These are phyloP conservation scores for Endoconidiophora laricicola DNA, from an alignment of 2,329 filamentous ascomycete species.

Conservation along the genomic window DNA sequence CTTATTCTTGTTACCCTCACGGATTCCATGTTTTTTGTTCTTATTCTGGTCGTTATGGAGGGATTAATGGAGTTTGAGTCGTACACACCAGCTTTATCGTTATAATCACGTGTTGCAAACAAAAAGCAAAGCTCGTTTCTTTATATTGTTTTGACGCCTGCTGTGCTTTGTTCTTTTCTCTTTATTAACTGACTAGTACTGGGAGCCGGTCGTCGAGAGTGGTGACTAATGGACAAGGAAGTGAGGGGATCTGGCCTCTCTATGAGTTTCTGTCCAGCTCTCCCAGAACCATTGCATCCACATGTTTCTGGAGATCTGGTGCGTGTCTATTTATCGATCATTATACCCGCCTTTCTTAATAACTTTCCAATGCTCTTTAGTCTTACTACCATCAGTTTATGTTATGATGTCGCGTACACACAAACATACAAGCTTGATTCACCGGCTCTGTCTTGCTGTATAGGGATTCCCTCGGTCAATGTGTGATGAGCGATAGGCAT, in stretches of 20 bases:
- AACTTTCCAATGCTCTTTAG: not conserved
- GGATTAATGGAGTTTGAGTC: conserved; percentile 10
- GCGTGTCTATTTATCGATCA: conserved; percentile 4
- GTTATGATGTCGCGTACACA: not conserved
- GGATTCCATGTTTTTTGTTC: conserved; percentile 1
- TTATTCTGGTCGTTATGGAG: conserved; percentile 8
- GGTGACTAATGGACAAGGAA: too few relatives aligned
- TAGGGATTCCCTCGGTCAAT: too few relatives aligned
- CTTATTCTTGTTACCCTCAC: too few relatives aligned
- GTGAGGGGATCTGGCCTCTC: too few relatives aligned
- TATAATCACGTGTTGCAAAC: conserved; percentile 8
- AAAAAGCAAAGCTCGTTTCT: conserved; percentile 3
- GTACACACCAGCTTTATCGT: conserved; percentile 9
- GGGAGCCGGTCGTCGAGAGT: too few relatives aligned
- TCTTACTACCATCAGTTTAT: not conserved
- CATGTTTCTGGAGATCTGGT: too few relatives aligned
- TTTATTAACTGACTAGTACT: not conserved
- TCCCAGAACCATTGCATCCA: too few relatives aligned
- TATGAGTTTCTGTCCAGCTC: too few relatives aligned
- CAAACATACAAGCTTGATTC: not conserved
- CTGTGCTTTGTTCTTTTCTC: conserved; percentile 9
- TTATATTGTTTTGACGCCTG: not conserved
- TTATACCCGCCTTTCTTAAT: conserved; percentile 8
- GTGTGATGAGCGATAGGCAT: too few relatives aligned
- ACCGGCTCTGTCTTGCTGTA: too few relatives aligned